Conservation (phyloP, 257 asterid genomes). For the Ilex asprella region DNA sequence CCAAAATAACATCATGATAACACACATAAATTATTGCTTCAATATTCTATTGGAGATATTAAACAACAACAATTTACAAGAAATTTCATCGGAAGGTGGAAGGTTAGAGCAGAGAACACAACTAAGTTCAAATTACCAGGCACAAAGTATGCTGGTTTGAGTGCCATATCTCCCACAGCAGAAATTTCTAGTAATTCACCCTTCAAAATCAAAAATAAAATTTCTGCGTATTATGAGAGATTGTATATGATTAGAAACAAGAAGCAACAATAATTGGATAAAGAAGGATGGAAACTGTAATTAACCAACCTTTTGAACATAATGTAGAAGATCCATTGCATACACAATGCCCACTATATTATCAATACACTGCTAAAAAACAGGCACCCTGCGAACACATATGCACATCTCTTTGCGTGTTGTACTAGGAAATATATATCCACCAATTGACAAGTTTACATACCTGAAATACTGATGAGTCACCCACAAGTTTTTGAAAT, state of each 20-base stretch:
- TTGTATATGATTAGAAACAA: conserved; percentile 28
- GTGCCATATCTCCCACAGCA: conserved; percentile 80
- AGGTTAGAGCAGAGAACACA: too few relatives aligned
- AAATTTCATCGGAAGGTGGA: too few relatives aligned
- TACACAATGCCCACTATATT: conserved; percentile 97
- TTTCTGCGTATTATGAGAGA: conserved; percentile 46
- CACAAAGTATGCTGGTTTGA: conserved; percentile 96
- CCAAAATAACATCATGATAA: too few relatives aligned
- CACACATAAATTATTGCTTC: too few relatives aligned
- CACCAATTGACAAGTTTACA: conserved; percentile 9
- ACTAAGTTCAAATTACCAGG: conserved; percentile 56
- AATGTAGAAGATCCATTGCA: conserved; percentile 97
- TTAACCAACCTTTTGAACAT: conserved; percentile 74
- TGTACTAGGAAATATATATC: too few relatives aligned
- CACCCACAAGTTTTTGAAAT: conserved; percentile 90
- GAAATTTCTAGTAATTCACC: conserved; percentile 90
- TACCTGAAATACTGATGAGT: conserved; percentile 97
- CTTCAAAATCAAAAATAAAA: conserved; percentile 73
- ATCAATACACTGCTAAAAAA: conserved; percentile 93
- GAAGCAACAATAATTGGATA: conserved; percentile 13
- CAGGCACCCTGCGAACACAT: conserved; percentile 74
- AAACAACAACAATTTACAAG: too few relatives aligned
- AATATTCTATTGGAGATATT: too few relatives aligned
- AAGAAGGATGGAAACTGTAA: conserved; percentile 14
- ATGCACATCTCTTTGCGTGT: too few relatives aligned